Percentiles rank a stretch among this genome's conserved stretches.
phyloP scores from a whole-genome alignment of 2,329 filamentous ascomycete genomes.

The Drechmeria coniospora region DNA sequence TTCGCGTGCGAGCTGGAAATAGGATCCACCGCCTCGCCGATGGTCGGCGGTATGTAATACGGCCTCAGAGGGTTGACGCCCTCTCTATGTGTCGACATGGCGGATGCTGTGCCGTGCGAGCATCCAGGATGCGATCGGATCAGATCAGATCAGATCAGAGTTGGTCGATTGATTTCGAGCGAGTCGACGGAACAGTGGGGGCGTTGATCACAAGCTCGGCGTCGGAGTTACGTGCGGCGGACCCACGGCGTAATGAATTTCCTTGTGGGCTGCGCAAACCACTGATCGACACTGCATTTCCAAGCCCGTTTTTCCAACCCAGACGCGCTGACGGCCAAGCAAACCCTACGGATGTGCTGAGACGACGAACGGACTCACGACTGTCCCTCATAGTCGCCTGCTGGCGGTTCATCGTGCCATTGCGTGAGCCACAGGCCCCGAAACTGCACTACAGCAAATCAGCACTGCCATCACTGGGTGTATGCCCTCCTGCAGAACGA shows the following conservation, averaged over 20 bases:
- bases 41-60: conserved; percentile 51
- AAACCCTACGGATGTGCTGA: conserved; percentile 1
- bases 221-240: conserved; percentile 7
- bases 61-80: conserved; percentile 50
- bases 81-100: conserved; percentile 29
- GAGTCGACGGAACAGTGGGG: no score
- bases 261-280: conserved; percentile 8
- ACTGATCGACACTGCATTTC: conserved; percentile 7
- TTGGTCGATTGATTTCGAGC: no score
- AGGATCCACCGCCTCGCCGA: conserved; percentile 28
- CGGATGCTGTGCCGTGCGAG: conserved; percentile 11
- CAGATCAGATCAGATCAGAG: no score
- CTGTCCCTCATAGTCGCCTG: no score
- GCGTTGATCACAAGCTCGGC: conserved; percentile 9
- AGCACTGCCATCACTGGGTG: no score
- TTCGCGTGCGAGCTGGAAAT: conserved; percentile 24
- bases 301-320: conserved; percentile 4
- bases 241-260: conserved; percentile 19
- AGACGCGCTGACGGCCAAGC: not conserved
- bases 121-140: conserved; percentile 10
- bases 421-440: no score
- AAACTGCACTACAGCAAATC: no score
- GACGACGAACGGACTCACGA: no score
- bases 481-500: no score
- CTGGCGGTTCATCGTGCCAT: no score